Base-by-base conservation (phyloP, 331 rosid species). In the Ulmus americana region DNA sequence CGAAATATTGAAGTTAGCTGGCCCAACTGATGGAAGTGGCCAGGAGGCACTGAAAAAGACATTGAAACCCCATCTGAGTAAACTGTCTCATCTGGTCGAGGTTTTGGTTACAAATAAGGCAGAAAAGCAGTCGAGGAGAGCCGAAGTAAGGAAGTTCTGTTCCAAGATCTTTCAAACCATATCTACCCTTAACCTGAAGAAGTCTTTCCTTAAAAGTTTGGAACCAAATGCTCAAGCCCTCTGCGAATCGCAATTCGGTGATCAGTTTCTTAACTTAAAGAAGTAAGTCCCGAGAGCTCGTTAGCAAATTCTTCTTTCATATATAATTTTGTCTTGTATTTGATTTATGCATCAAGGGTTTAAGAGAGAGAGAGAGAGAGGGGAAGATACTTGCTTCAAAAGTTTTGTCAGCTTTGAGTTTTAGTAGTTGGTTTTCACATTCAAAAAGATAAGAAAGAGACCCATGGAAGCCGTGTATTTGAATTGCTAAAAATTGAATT, bases 41-140 rank as follows among this genome's bases (percentile, higher is more conserved):
- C 76, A 62, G 52, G 84, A 72, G 72, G 79, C 71, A 2, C 59
- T 68, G 10, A 84, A 76, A 69, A 82, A 81, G 71, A 38, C 81
- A 51, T 61, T 90, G 47, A 80, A 81, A 63, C 76, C 35, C 64
- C 85, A 76, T 76, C 58, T 90, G 74, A 75, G 70, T 67, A 76
- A 81, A 38, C 74, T 90, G 2, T 76, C 82, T 53, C 52, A 47
- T 72, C 70, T 85, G 68, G 66, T 94, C 70, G 83, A 90, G 76
- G 87, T 84, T 43, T 74, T 86, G 72, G 82, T 82, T 52, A 79
- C 85, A 56, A 87, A 73, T 38, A 78, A 82, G 85, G 88, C 99
- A 0, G 86, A 77, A 64, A 94, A 87, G 59, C 81, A 77, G 59
- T 79, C 95, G 0, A 86, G 97, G 73, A 79, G 80, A 6, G 73